These are phyloP conservation scores for Ophiosphaerella narmari DNA, from an alignment of 2,329 filamentous ascomycete genomes.

Conservation along the genomic window DNA sequence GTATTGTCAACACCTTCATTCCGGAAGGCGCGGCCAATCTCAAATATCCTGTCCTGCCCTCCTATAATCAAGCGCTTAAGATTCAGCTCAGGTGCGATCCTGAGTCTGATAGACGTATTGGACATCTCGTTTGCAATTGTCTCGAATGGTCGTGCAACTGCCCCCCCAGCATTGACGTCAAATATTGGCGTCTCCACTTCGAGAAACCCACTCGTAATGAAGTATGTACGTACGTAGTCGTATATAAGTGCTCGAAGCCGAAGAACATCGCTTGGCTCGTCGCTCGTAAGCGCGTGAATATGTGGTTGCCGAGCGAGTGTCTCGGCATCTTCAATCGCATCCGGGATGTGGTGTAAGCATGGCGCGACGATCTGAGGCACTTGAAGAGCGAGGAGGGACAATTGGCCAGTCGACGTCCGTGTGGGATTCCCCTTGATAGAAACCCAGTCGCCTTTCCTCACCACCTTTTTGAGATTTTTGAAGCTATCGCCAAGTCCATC, in stretches of 20 bases:
- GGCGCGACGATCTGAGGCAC: conserved; percentile 77
- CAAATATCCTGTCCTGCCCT: conserved; percentile 85
- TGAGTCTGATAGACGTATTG: conserved; percentile 71
- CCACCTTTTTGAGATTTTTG: conserved; percentile 66
- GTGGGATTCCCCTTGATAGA: conserved; percentile 73
- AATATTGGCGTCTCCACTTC: conserved; percentile 93
- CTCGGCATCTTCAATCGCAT: conserved; percentile 70
- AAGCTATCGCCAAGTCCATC: conserved; percentile 52
- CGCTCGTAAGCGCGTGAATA: conserved; percentile 82
- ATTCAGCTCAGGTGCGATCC: conserved; percentile 94
- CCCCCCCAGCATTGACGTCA: conserved; percentile 81
- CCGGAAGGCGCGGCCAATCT: conserved; percentile 89
- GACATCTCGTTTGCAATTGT: conserved; percentile 78
- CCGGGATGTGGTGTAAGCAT: conserved; percentile 77
- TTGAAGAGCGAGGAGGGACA: conserved; percentile 70
- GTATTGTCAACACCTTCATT: conserved; percentile 78
- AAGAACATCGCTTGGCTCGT: conserved; percentile 68
- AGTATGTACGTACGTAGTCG: conserved; percentile 72
- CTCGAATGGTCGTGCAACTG: conserved; percentile 82
- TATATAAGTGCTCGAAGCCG: conserved; percentile 76
- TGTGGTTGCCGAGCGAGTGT: conserved; percentile 78
- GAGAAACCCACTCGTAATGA: conserved; percentile 73
- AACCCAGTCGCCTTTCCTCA: conserved; percentile 82
- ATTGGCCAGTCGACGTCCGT: conserved; percentile 72
- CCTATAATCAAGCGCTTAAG: conserved; percentile 90